Base-by-base conservation (phyloP, 805 yeast species). In the Candida incommunis region DNA sequence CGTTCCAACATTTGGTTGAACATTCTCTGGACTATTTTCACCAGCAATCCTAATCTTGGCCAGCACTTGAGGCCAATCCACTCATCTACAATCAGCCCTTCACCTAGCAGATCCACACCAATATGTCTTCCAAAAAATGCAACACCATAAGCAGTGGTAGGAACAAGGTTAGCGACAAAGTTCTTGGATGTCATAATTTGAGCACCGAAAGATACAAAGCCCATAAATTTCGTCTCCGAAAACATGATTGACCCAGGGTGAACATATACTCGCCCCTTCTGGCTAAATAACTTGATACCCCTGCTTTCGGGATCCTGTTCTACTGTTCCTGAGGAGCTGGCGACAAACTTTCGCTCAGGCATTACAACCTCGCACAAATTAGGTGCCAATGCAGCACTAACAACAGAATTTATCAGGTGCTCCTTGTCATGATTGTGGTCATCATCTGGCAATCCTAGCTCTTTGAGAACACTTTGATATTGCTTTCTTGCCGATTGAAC, bases 21-120 rank as follows among this genome's bases (percentile, higher is more conserved):
- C 41, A 85, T 58, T 9, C 63, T 56, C 53, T 94, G 67, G 46
- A 90, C 63, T 47, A 80, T 76, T 47, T 83, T 82, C 24, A 88
- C 71, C 41, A 90, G 64, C 2, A 90, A 95, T 1, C 88, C 97
- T 54, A 88, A 85, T 51, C 92, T 83, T 51, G 95, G 82, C 96
- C 96, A 90, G 1, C 96, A 85, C 49, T 84, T 70, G 11, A 90
- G 71, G 0, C 96, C 94, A 26, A 85, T 63, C 96, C 97, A 88
- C n/a, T 72, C 71, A 52, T 85, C 95, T 45, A 90, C 65, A 5
- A 86, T 77, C 27, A 92, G 74, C 21, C 96, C 96, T 11, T 57
- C 50, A 0, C 95, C 94, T 0, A 87, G 74, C 3, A 78, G 70
- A 35, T 66, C 70, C 1, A 73, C 72, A 3, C 60, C 56, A 1